Evolutionary conservation across 2,329 filamentous ascomycete genomes (phyloP).

Genomic region (Penicillium sp.): DNA sequence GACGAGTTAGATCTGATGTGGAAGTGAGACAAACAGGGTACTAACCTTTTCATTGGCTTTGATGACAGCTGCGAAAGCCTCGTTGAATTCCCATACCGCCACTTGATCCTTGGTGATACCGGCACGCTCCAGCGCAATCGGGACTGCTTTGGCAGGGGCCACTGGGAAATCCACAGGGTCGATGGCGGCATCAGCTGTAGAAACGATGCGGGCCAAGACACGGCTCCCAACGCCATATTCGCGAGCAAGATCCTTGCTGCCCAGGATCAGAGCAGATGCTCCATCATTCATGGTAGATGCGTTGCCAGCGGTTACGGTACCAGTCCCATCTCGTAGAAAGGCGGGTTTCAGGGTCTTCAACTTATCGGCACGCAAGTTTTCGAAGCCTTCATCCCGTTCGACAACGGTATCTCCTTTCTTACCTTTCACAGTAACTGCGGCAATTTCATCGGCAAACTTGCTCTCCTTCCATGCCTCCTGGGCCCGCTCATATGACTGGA

Average conservation of each 20-base stretch:
- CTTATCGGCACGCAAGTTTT: slow-evolving; percentile 83
- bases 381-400: slow-evolving; percentile 82
- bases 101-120: slow-evolving; percentile 91
- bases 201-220: slow-evolving; percentile 81
- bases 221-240: slow-evolving; percentile 74
- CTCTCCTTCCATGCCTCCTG: slow-evolving; percentile 83
- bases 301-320: slow-evolving; percentile 92
- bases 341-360: slow-evolving; percentile 83
- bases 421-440: slow-evolving; percentile 77
- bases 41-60: slow-evolving; percentile 84
- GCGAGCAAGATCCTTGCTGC: slow-evolving; percentile 74
- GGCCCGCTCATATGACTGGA: slow-evolving; percentile 82
- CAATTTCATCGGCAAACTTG: slow-evolving; percentile 85
- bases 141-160: slow-evolving; percentile 87
- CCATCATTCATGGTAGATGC: slow-evolving; percentile 93
- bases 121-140: slow-evolving; percentile 80
- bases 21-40: background rate
- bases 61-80: slow-evolving; percentile 94
- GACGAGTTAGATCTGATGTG: slow-evolving; percentile 13
- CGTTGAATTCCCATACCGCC: slow-evolving; percentile 96
- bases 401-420: slow-evolving; percentile 80
- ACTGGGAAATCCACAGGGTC: slow-evolving; percentile 93
- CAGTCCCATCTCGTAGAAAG: slow-evolving; percentile 79
- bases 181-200: slow-evolving; percentile 83
- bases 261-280: slow-evolving; percentile 82